Evolutionary conservation across 2,329 filamentous ascomycete species (phyloP), one percentile per base, ranked within the genome.

Genomic region (Triangularia verruculosa): DNA sequence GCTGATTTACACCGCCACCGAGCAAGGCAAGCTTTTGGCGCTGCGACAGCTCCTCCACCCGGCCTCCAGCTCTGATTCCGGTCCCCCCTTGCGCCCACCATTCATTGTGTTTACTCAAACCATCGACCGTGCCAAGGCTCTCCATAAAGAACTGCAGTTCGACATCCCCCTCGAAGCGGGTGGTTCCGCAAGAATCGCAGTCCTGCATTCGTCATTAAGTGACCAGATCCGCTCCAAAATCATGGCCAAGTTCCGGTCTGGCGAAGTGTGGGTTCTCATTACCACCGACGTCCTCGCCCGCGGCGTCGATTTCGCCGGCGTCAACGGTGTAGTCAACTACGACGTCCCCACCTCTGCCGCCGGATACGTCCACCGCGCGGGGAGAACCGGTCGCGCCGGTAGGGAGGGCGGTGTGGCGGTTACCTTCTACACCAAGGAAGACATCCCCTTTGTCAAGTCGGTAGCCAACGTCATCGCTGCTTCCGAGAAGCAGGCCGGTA

Each of bases 101-200:
- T 97, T 97, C 78, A 83, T 99, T 5, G 89, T 99, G 65, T 99
- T 99, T 76, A 95, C 94, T 0, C 95, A 99, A 78, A 97, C 94
- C 0, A 97, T 99, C 63, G 89, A 93, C 59, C 88, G 95, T 70
- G 95, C 95, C 0, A 86, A 90, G 30, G 93, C 95, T 4, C 83
- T 99, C 1, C 89, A 96, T 74, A 88, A 91, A 32, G 95, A 99
- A 75, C 84, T 99, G 28, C 89, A 92, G 66, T 99, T 97, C 78
- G 95, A 99, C 74, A 97, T 99, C 54, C 93, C 95, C 0, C 82
- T 90, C 0, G 89, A 93, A 75, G 94, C 93, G 5, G 93, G 93
- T 51, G 93, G 93, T 15, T 88, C 90, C 1, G 85, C 89, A 0
- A 87, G 95, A 47, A 91, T 98, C 63, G 94, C 93, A 0, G 92